Percentiles rank a stretch among this genome's conserved stretches.
Conservation (phyloP, 768 basidiomycete species). For the Leccinum uliginosum region DNA sequence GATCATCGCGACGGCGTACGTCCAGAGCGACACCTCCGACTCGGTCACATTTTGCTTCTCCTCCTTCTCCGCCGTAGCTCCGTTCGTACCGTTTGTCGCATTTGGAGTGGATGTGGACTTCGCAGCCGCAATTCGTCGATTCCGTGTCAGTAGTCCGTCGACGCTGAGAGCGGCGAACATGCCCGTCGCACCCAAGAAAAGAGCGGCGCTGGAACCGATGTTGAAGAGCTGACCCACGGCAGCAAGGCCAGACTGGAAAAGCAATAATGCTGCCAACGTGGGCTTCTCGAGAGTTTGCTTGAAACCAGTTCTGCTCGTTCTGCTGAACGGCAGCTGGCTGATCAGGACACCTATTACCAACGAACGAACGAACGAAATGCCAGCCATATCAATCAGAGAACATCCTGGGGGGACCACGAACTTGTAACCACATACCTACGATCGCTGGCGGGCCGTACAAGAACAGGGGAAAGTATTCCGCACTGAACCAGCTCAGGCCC, state of each 20-base stretch:
- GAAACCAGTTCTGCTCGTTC: conserved; percentile 19
- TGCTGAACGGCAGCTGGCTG: conserved; percentile 54
- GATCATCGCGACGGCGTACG: conserved; percentile 59
- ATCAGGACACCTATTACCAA: conserved; percentile 52
- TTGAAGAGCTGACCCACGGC: conserved; percentile 57
- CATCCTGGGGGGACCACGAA: neutral
- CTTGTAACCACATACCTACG: conserved; percentile 46
- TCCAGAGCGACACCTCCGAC: conserved; percentile 47
- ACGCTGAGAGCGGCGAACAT: conserved; percentile 53
- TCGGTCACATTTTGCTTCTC: conserved; percentile 10
- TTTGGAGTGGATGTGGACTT: neutral
- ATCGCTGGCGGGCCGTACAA: conserved; percentile 76
- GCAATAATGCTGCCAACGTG: conserved; percentile 53
- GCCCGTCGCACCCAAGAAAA: conserved; percentile 58
- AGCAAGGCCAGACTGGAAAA: conserved; percentile 56
- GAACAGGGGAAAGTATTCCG: conserved; percentile 56
- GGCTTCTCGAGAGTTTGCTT: conserved; percentile 51
- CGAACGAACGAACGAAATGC: neutral
- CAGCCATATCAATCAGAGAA: neutral
- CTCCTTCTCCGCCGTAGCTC: neutral
- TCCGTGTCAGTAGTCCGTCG: conserved; percentile 38
- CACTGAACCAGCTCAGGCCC: conserved; percentile 83
- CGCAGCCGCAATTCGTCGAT: conserved; percentile 15
- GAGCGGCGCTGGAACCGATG: conserved; percentile 74
- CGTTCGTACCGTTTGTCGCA: conserved; percentile 4